Conservation (phyloP, 2,329 filamentous ascomycete species). For the Xylariales sp. region DNA sequence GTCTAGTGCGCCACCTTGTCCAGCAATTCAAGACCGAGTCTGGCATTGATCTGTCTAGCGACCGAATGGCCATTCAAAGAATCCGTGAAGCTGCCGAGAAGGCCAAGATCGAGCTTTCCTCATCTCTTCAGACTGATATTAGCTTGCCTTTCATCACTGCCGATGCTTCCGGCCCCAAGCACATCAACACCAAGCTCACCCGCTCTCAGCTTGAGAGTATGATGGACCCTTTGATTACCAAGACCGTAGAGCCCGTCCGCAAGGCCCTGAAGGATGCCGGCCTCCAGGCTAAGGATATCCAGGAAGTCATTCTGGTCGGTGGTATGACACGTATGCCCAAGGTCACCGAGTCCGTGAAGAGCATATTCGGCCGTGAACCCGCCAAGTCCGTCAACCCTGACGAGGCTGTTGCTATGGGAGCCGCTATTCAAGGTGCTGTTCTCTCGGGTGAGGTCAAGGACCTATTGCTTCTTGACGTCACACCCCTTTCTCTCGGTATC, state of each 20-base stretch:
- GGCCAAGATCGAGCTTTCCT: conserved; percentile 99
- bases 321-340: conserved; percentile 99
- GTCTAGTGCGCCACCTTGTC: conserved; percentile 91
- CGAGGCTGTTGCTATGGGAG: conserved; percentile 97
- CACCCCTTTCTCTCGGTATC: conserved; percentile 95
- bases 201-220: conserved; percentile 93
- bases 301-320: conserved; percentile 97
- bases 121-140: conserved; percentile 94
- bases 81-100: conserved; percentile 99
- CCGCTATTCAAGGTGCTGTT: conserved; percentile 95
- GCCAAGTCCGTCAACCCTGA: conserved; percentile 99
- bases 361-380: conserved; percentile 94
- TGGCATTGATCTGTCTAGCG: conserved; percentile 86
- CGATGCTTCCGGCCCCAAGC: conserved; percentile 93
- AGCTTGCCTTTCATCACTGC: conserved; percentile 99
- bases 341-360: conserved; percentile 95
- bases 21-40: conserved; percentile 97
- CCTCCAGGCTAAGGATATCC: conserved; percentile 91
- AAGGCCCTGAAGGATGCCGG: conserved; percentile 97
- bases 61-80: conserved; percentile 99
- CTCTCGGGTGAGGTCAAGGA: conserved; percentile 97
- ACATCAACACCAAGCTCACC: conserved; percentile 96
- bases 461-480: conserved; percentile 93
- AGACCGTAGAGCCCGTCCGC: conserved; percentile 90
- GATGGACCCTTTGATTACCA: conserved; percentile 87